phyloP scores from a whole-genome alignment of 2,329 filamentous ascomycete species.

The Dissoconium aciculare region DNA sequence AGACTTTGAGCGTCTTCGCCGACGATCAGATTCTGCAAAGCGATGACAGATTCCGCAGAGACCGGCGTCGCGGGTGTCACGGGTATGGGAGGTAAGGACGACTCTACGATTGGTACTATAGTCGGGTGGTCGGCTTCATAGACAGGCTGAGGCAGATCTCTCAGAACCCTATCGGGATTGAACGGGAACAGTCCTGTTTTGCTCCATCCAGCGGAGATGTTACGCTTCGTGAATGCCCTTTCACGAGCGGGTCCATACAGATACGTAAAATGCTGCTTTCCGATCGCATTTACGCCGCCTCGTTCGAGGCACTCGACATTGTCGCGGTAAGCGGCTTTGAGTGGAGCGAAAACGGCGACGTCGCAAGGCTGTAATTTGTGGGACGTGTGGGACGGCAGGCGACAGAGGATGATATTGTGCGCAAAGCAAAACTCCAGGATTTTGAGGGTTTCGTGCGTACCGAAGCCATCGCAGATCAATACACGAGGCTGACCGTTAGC shows the following conservation, averaged over 20 bases:
- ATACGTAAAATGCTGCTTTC: slow-evolving; percentile 9
- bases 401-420: slow-evolving; percentile 23
- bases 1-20: slow-evolving; percentile 11
- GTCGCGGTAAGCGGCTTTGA: slow-evolving; percentile 6
- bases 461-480: slow-evolving; percentile 26
- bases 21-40: slow-evolving; percentile 15
- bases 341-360: slow-evolving; percentile 8
- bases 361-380: slow-evolving; percentile 21
- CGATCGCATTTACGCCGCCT: slow-evolving; percentile 4
- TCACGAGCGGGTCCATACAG: slow-evolving; percentile 16
- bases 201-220: slow-evolving; percentile 17
- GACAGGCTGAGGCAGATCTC: slow-evolving; percentile 12
- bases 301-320: slow-evolving; percentile 7
- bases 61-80: slow-evolving; percentile 21
- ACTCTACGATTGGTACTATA: too few species aligned
- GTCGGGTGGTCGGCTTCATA: too few species aligned
- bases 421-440: slow-evolving; percentile 18
- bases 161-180: slow-evolving; percentile 5
- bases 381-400: slow-evolving; percentile 18
- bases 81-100: too few species aligned
- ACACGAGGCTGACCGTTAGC: slow-evolving; percentile 22
- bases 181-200: slow-evolving; percentile 17
- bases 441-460: slow-evolving; percentile 22
- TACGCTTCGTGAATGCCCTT: slow-evolving; percentile 10
- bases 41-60: slow-evolving; percentile 11